These are phyloP conservation scores for Melanomma pulvis-pyrius DNA, from an alignment of 495 filamentous ascomycete genomes.

Conservation along the genomic window DNA sequence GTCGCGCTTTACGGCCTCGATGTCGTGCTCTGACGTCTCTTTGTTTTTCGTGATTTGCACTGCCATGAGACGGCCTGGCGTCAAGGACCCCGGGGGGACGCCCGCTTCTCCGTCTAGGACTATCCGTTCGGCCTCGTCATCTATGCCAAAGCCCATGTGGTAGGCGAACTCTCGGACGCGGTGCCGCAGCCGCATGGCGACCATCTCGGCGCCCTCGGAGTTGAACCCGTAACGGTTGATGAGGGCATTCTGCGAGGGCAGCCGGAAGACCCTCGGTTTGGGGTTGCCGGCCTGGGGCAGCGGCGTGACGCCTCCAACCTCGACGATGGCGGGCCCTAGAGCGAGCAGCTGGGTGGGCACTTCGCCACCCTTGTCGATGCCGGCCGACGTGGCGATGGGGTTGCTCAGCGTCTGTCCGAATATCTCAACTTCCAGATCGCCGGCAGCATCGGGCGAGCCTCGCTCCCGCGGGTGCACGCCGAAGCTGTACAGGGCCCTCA, in stretches of 20 bases:
- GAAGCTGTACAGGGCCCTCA: conserved; percentile 66
- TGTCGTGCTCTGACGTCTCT: conserved; percentile 76
- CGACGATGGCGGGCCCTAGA: conserved; percentile 79
- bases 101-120: conserved; percentile 72
- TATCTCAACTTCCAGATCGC: conserved; percentile 61
- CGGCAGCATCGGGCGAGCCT: conserved; percentile 54
- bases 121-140: conserved; percentile 64
- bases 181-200: conserved; percentile 77
- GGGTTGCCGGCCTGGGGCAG: conserved; percentile 83
- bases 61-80: conserved; percentile 72
- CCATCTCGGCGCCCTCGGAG: conserved; percentile 81
- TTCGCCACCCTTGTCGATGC: conserved; percentile 91
- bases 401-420: conserved; percentile 80
- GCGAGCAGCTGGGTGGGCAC: conserved; percentile 80
- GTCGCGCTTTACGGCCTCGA: conserved; percentile 79
- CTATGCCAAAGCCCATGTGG: conserved; percentile 63
- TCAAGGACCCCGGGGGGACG: conserved; percentile 72
- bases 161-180: conserved; percentile 77
- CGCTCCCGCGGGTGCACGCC: conserved; percentile 76
- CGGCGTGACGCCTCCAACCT: conserved; percentile 89
- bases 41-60: conserved; percentile 99
- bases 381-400: conserved; percentile 88
- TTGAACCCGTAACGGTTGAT: conserved; percentile 97
- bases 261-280: conserved; percentile 81
- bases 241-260: conserved; percentile 77